A percentile compares a stretch with the other conserved stretches of the same genome.
phyloP scores from a whole-genome alignment of 2,329 filamentous ascomycete genomes.

The Pseudogymnoascus sp. region DNA sequence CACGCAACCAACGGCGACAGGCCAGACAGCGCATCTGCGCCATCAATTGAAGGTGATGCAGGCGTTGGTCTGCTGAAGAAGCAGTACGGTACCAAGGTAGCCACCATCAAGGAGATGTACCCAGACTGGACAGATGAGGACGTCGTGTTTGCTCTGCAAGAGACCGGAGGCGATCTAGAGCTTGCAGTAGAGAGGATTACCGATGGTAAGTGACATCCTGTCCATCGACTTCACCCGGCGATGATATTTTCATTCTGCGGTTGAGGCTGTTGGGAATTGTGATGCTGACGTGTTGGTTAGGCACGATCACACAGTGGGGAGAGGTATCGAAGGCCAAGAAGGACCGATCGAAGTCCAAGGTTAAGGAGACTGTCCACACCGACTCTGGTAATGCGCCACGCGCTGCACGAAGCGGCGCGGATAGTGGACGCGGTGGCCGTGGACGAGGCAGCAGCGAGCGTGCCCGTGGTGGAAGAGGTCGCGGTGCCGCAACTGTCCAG shows the following conservation, averaged over 20 bases:
- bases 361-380: constrained; percentile 45
- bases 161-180: constrained; percentile 72
- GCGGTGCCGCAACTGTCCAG: constrained; percentile 50
- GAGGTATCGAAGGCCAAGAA: constrained; percentile 77
- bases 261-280: neutral
- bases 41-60: constrained; percentile 67
- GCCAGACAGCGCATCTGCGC: constrained; percentile 48
- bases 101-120: constrained; percentile 84
- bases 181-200: constrained; percentile 69
- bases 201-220: constrained; percentile 48
- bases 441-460: constrained; percentile 51
- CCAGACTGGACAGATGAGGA: constrained; percentile 93
- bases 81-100: constrained; percentile 71
- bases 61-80: constrained; percentile 89
- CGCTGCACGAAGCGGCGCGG: constrained; percentile 49
- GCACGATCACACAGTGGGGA: constrained; percentile 73
- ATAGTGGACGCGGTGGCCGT: constrained; percentile 52
- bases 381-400: constrained; percentile 43
- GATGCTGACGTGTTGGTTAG: constrained; percentile 34
- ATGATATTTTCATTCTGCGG: neutral
- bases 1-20: constrained; percentile 66
- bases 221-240: constrained; percentile 9
- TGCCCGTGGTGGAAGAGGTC: constrained; percentile 49
- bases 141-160: constrained; percentile 83
- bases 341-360: constrained; percentile 62